Evolutionary conservation across 2,329 filamentous ascomycete genomes (phyloP).

Genomic region (Cladosporium sp.): DNA sequence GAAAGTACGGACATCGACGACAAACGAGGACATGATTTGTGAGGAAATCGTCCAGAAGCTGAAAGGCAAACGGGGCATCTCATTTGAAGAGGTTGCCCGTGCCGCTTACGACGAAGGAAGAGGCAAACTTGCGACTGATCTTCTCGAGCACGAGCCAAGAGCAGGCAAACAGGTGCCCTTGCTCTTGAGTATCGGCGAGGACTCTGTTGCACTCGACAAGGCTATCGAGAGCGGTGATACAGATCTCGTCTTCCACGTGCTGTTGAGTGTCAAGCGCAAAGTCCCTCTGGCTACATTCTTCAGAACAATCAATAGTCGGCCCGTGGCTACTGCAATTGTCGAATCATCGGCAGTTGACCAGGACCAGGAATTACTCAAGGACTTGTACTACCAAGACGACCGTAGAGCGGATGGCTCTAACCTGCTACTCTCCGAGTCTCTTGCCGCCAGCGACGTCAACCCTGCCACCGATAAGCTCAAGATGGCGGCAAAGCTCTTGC

Average conservation of each 20-base stretch:
- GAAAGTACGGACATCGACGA: conserved; percentile 82
- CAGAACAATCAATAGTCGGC: conserved; percentile 81
- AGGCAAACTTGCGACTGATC: conserved; percentile 80
- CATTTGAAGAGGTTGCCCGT: conserved; percentile 90
- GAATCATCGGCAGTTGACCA: conserved; percentile 80
- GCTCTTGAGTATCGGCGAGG: conserved; percentile 91
- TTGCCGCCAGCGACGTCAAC: conserved; percentile 69
- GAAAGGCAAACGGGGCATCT: conserved; percentile 85
- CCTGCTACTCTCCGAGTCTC: conserved; percentile 81
- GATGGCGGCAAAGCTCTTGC: conserved; percentile 78
- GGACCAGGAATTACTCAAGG: conserved; percentile 82
- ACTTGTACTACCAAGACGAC: conserved; percentile 97
- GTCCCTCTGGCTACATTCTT: conserved; percentile 90
- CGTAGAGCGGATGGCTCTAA: conserved; percentile 84
- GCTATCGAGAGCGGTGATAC: conserved; percentile 94
- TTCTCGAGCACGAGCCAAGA: conserved; percentile 90
- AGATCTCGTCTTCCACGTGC: conserved; percentile 86
- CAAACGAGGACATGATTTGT: conserved; percentile 87
- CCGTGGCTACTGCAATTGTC: conserved; percentile 83
- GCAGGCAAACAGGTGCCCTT: conserved; percentile 96
- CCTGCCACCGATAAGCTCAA: conserved; percentile 82
- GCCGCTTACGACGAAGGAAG: conserved; percentile 94
- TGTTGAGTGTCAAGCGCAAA: conserved; percentile 86
- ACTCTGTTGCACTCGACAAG: conserved; percentile 92
- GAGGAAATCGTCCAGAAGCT: conserved; percentile 83